Conservation (phyloP, 2,329 filamentous ascomycete species). For the Lasiodiplodia hormozganensis region DNA sequence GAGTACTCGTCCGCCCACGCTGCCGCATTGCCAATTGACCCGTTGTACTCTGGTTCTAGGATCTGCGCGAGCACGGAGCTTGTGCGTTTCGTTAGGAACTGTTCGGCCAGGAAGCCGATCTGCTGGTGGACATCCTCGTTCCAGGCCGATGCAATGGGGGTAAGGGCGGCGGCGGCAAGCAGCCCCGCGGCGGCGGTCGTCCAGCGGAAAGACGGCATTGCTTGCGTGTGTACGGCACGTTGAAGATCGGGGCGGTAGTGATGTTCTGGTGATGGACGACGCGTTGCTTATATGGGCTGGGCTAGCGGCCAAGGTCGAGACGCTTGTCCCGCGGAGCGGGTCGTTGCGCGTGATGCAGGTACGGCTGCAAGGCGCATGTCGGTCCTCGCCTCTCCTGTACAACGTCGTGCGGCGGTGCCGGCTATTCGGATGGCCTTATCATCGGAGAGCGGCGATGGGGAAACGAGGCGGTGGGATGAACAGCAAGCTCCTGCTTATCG, state of each 20-base stretch:
- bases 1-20: slow-evolving; percentile 51
- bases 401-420: neutral
- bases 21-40: slow-evolving; percentile 48
- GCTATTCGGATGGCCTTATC: slow-evolving; percentile 17
- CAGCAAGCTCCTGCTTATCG: slow-evolving; percentile 8
- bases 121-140: slow-evolving; percentile 47
- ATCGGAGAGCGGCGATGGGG: slow-evolving; percentile 19
- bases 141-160: slow-evolving; percentile 3
- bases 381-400: neutral
- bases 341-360: slow-evolving; percentile 14
- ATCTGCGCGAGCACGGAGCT: slow-evolving; percentile 42
- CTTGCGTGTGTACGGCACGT: neutral
- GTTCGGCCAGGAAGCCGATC: slow-evolving; percentile 49
- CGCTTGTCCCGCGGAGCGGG: neutral
- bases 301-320: neutral
- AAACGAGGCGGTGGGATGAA: neutral
- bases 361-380: slow-evolving; percentile 9
- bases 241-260: neutral
- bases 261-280: neutral
- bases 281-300: slow-evolving; percentile 5
- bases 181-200: neutral
- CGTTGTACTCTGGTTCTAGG: slow-evolving; percentile 49
- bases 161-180: neutral
- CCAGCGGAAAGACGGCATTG: neutral
- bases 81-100: slow-evolving; percentile 44